phyloP scores from a whole-genome alignment of 2,329 filamentous ascomycete genomes.

The Didymosphaeria variabile region DNA sequence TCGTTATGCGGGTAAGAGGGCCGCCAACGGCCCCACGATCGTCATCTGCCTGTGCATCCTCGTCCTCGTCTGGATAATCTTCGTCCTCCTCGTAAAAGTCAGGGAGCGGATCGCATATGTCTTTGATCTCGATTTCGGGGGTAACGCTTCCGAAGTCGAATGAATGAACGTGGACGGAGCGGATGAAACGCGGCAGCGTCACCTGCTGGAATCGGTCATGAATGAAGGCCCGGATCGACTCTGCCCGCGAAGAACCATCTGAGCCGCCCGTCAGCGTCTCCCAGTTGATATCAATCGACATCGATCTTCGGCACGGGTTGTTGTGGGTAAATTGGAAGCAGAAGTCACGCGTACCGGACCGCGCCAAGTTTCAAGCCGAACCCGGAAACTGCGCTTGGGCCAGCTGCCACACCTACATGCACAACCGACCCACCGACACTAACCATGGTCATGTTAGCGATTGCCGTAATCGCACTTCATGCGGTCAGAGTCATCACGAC shows the following conservation, averaged over 20 bases:
- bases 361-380: conserved; percentile 23
- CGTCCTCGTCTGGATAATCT: conserved; percentile 68
- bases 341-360: conserved; percentile 18
- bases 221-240: conserved; percentile 89
- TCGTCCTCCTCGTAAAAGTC: conserved; percentile 93
- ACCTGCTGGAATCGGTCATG: conserved; percentile 96
- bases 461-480: conserved; percentile 5
- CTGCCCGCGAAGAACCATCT: conserved; percentile 84
- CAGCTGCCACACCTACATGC: conserved; percentile 7
- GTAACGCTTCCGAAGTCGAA: conserved; percentile 89
- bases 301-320: conserved; percentile 53
- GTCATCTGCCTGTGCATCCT: conserved; percentile 35
- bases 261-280: conserved; percentile 87
- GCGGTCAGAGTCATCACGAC: conserved; percentile 10
- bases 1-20: conserved; percentile 45
- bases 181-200: conserved; percentile 91
- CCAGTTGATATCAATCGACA: conserved; percentile 99
- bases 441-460: conserved; percentile 16
- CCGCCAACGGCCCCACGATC: conserved; percentile 34
- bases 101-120: conserved; percentile 92
- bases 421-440: conserved; percentile 18
- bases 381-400: conserved; percentile 15
- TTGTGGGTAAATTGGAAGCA: conserved; percentile 37
- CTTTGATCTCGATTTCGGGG: conserved; percentile 90
- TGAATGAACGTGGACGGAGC: conserved; percentile 90